Evolutionary conservation across 805 yeast species (phyloP), one percentile per base, ranked within the genome.

Genomic region (Wickerhamomyces chaumierensis): DNA sequence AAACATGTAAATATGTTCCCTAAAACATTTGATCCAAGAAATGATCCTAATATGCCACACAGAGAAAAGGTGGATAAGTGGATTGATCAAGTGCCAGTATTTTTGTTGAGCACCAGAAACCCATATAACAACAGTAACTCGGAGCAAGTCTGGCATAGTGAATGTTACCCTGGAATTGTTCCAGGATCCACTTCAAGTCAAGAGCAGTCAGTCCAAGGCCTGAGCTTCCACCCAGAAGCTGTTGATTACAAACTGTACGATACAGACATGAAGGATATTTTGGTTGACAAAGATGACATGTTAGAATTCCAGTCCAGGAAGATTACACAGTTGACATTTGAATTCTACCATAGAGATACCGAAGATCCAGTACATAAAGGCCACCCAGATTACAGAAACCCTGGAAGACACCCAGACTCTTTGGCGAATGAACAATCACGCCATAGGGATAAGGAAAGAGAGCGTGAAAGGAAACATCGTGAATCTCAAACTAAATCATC

Each of bases 31-130:
- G 69, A 79, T 42, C 90, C 90, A 12, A 64, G 85, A 49, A 57
- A 58, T 23, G 75, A 76, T 3, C 60, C 69, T 8, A 77, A 75
- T 53, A 81, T 82, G 87, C 66, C 75, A 1, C 71, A 68, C 44
- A 62, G 58, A 36, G 90, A 82, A 48, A 82, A 81, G 48, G 82
- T 82, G 1, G 63, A 64, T 31, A 59, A 55, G 6, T 82, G 92
- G 92, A 68, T 82, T 28, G 59, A 61, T 3, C 63, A 65, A 21
- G 68, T 82, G 3, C 88, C 88, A 1, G 51, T 66, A 8, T 64
- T 58, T 37, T 51, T 59, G 0, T 44, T 55, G 16, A 50, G 36
- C 5, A 42, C 46, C 5, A 45, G 37, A 6, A n/a, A 7, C 9
- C 28, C 18, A 21, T 39, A 36, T 14, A 20, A 33, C 15, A 19